Conservation (phyloP, 768 basidiomycete species). For the Hygrocybe punicea region DNA sequence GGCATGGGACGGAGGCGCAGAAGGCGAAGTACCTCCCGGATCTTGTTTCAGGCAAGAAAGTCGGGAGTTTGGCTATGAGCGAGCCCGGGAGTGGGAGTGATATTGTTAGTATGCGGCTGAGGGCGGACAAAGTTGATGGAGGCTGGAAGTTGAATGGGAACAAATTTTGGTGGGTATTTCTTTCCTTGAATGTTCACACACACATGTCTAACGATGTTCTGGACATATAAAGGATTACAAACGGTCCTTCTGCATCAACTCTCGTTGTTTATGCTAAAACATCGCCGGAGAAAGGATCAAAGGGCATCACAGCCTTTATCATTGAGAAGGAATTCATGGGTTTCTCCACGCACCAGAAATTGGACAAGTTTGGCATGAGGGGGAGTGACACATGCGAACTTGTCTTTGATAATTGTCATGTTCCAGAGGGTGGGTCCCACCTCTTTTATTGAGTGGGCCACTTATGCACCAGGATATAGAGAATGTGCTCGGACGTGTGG, state of each 20-base stretch:
- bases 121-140: slow-evolving; percentile 71
- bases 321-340: slow-evolving; percentile 79
- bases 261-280: slow-evolving; percentile 93
- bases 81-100: slow-evolving; percentile 91
- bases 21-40: slow-evolving; percentile 81
- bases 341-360: slow-evolving; percentile 84
- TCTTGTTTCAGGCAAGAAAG: slow-evolving; percentile 73
- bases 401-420: slow-evolving; percentile 85
- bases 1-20: slow-evolving; percentile 80
- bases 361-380: slow-evolving; percentile 96
- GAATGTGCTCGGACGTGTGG: slow-evolving; percentile 78
- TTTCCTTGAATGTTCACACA: background rate
- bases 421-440: slow-evolving; percentile 67
- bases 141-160: slow-evolving; percentile 83
- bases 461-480: slow-evolving; percentile 41
- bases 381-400: slow-evolving; percentile 94
- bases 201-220: background rate
- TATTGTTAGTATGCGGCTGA: slow-evolving; percentile 90
- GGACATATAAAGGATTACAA: slow-evolving; percentile 71
- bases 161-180: slow-evolving; percentile 77
- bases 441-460: background rate
- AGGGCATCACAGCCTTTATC: slow-evolving; percentile 90
- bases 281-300: slow-evolving; percentile 68
- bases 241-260: slow-evolving; percentile 88
- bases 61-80: slow-evolving; percentile 93